phyloP scores from a whole-genome alignment of 495 filamentous ascomycete genomes.

The Xylaria castorea region DNA sequence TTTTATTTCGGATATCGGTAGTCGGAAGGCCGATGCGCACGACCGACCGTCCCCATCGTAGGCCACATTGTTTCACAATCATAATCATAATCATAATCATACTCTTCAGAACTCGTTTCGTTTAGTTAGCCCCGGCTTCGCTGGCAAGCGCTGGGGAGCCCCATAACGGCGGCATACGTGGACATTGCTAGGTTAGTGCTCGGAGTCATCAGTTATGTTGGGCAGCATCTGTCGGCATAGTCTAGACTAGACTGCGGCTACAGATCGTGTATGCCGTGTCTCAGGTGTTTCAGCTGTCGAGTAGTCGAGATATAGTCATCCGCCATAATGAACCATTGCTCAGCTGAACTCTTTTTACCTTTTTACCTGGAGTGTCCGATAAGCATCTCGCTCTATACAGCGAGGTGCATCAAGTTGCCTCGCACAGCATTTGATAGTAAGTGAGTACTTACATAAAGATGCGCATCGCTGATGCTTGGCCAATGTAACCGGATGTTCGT shows the following conservation, averaged over 20 bases:
- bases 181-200: neutral
- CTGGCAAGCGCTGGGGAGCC: constrained; percentile 2
- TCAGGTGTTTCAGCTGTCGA: constrained; percentile 5
- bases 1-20: neutral
- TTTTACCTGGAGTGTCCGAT: neutral
- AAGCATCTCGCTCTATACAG: neutral
- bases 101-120: neutral
- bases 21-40: neutral
- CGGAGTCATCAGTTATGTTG: neutral
- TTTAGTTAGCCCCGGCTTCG: constrained; percentile 3
- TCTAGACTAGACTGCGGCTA: neutral
- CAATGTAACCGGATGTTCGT: neutral
- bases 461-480: neutral
- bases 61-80: neutral
- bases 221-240: neutral
- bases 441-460: neutral
- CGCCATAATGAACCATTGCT: neutral
- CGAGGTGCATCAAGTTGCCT: constrained; percentile 13
- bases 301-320: neutral
- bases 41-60: neutral
- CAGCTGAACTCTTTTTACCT: neutral
- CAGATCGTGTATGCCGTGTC: neutral
- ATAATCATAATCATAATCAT: neutral
- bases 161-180: constrained; percentile 17
- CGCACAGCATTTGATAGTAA: constrained; percentile 12